Base-by-base conservation (phyloP, 495 filamentous ascomycete species). In the Penicillium ochrochloron region DNA sequence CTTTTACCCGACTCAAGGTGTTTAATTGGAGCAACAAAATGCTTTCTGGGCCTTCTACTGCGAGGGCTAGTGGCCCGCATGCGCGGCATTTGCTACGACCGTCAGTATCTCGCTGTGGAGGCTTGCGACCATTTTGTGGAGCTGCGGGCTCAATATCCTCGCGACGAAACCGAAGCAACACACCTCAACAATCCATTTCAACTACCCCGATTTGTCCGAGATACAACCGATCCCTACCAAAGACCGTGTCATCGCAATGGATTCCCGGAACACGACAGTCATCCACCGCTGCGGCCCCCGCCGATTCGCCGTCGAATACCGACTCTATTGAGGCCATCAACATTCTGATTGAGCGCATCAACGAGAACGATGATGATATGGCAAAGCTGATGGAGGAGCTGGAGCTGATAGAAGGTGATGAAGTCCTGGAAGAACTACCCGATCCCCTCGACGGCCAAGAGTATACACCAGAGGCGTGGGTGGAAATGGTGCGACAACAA, bases 401-500 rank as follows among this genome's bases (percentile, higher is more conserved):
- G 35, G 68, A 75, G 19, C 50, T 74, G 7, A 57, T 73, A n/a
- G 73, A 77, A 23, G 75, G 74, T 6, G 35, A 69, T 11, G 52
- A 64, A 14, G 62, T 65, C 17, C 41, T 67, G 44, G 57, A 75
- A 12, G 70, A 66, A 27, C 46, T 71, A 5, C 64, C 66, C 21
- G 70, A 72, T 19, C 61, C 67, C 42, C 63, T 77, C 53, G 72
- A 64, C 21, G 62, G 75, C 27, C 71, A 72, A 52, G 74, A 76
- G 57, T 67, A 75, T 77, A 84, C 52, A 74, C 60, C 86, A 62
- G 91, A 93, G 68, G 78, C 77, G 2, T 81, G 89, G 55, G 92
- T 92, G 55, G 86, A 88, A 27, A 75, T 84, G 52, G 88, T 93
- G 23, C 83, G 89, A 66, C 86, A 90, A 65, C 80, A 84, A 12